Percentiles rank a stretch among this genome's conserved stretches.
Conservation (phyloP, 345 rosid genomes). For the Populus tremula region DNA sequence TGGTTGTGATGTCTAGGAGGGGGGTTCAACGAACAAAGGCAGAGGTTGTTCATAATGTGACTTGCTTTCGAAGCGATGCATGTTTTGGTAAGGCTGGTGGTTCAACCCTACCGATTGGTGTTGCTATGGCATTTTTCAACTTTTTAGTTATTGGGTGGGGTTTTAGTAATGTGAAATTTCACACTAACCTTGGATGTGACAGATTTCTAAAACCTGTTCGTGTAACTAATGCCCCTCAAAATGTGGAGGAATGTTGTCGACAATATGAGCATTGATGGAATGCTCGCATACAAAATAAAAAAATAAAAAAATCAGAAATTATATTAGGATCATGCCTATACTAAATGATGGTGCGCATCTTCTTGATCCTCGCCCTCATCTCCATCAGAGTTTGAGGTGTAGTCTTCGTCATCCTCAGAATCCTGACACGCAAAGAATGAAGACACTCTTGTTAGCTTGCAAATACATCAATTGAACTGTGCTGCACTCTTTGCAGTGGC, state of each 20-base stretch:
- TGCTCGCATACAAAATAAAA: slow-evolving; percentile 11
- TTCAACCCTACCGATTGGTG: not conserved
- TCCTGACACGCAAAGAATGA: slow-evolving; percentile 18
- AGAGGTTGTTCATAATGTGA: slow-evolving; percentile 6
- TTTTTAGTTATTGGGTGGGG: slow-evolving; percentile 6
- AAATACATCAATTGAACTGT: not conserved
- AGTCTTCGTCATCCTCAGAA: slow-evolving; percentile 13
- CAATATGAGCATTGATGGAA: slow-evolving; percentile 12
- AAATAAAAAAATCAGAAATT: not conserved
- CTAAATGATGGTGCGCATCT: slow-evolving; percentile 7
- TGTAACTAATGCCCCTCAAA: slow-evolving; percentile 4
- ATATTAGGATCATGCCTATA: not conserved
- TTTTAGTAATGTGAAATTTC: not conserved
- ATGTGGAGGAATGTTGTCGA: slow-evolving; percentile 6
- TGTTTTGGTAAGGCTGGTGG: not conserved
- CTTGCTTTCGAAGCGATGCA: slow-evolving; percentile 9
- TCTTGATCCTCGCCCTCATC: slow-evolving; percentile 18
- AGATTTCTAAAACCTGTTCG: not conserved
- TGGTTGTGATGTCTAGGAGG: slow-evolving; percentile 8
- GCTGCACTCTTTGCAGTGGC: not conserved
- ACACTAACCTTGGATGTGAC: not conserved
- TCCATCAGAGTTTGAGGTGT: slow-evolving; percentile 19
- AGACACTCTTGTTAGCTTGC: not conserved
- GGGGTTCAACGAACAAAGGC: slow-evolving; percentile 1
- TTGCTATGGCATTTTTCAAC: not conserved